Evolutionary conservation across 2,329 filamentous ascomycete species (phyloP).

Genomic region (Paraconiothyrium sp.): DNA sequence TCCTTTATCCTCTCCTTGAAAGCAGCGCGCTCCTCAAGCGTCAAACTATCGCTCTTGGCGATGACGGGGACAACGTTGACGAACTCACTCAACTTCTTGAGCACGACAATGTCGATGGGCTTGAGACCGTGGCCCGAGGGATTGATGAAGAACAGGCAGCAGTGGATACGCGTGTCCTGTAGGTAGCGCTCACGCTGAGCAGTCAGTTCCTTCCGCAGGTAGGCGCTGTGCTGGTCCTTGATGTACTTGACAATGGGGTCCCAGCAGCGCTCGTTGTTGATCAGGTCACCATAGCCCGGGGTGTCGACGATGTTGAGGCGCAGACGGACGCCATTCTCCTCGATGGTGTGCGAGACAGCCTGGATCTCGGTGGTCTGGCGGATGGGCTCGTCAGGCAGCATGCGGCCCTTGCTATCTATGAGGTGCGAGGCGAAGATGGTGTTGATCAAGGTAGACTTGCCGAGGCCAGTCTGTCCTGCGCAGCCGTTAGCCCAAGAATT

Average conservation of each 20-base stretch:
- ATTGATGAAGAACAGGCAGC: conserved; percentile 99
- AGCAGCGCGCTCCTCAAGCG: conserved; percentile 89
- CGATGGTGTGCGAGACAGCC: conserved; percentile 96
- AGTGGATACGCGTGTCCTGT: conserved; percentile 98
- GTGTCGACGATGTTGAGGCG: conserved; percentile 99
- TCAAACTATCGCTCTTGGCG: conserved; percentile 96
- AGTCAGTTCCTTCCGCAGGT: conserved; percentile 98
- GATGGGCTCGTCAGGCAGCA: conserved; percentile 90
- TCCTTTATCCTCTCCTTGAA: conserved; percentile 99
- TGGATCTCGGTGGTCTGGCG: conserved; percentile 98
- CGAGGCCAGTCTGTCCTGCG: conserved; percentile 94
- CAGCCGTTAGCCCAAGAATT: conserved; percentile 15
- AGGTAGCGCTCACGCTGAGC: conserved; percentile 99
- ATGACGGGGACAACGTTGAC: conserved; percentile 99
- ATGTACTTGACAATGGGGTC: conserved; percentile 99
- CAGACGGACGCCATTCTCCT: conserved; percentile 98
- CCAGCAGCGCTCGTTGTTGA: conserved; percentile 99
- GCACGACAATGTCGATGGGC: conserved; percentile 98
- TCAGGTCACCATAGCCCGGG: conserved; percentile 95
- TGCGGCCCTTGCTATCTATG: conserved; percentile 97
- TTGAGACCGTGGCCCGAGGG: conserved; percentile 98
- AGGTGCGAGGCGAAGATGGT: conserved; percentile 99
- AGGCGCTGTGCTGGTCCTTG: conserved; percentile 99
- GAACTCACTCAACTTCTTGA: conserved; percentile 99
- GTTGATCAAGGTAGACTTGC: conserved; percentile 99